Base-by-base conservation (phyloP, 768 basidiomycete species). In the Agaricus subrufescens region DNA sequence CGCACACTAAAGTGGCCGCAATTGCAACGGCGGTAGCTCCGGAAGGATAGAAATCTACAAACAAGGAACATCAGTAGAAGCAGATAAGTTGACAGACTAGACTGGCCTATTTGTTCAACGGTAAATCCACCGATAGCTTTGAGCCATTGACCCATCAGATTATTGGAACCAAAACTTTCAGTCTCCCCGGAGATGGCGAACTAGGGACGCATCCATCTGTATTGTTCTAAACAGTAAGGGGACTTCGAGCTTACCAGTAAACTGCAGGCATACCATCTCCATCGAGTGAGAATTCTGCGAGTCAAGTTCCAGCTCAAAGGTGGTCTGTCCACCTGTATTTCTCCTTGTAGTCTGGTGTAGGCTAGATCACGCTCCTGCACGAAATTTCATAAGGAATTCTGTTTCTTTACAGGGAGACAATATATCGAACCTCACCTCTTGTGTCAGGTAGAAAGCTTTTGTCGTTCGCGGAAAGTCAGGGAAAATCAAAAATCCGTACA, bases 91-190 rank as follows among this genome's bases (percentile, higher is more conserved):
- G 19, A 26, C 27, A 30, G n/a, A 12, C 47, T 6, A 25, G 45
- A 65, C 67, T 27, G 53, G 81, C 82, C 81, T 5, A 79, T 80
- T 65, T 86, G 83, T 59, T 84, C 81, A 3, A 87, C 78, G 10
- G 82, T 79, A 62, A 81, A 87, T 4, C 79, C 81, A 8, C 83
- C 80, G 12, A 81, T 75, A 11, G 81, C 76, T 61, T 83, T 82
- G 43, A 87, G 71, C 81, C 83, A 86, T 65, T 86, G 85, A 9
- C 85, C 84, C 86, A 87, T 87, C 39, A 87, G 67, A 68, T 86
- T 86, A 62, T 86, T 87, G 19, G 82, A 83, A 4, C 84, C 83
- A 52, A 87, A 82, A 60, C 81, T 81, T 62, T 87, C 86, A 1
- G 82, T 81, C 65, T 87, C 84, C 2, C 84, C 86, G 6, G 81